Evolutionary conservation across 1,284 basidiomycete genomes (phyloP).

Genomic region (Rhodotorula glutinis): DNA sequence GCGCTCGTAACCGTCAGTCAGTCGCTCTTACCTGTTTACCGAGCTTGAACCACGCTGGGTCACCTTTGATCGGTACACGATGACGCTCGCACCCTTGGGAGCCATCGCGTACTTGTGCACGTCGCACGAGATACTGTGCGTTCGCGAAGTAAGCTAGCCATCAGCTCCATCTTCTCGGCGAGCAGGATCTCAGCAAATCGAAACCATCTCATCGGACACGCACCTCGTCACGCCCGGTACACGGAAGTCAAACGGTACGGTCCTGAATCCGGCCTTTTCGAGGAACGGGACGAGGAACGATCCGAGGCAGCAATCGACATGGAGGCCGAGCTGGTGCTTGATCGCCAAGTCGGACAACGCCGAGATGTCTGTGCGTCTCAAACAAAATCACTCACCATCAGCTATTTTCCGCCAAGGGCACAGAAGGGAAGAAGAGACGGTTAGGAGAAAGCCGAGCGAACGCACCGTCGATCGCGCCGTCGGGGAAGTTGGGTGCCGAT

Average conservation of each 20-base stretch:
- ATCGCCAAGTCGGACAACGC: constrained; percentile 73
- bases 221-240: constrained; percentile 71
- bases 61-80: constrained; percentile 69
- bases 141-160: neutral
- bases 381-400: no score
- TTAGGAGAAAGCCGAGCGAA: constrained; percentile 15
- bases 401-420: no score
- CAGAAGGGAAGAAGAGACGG: constrained; percentile 5
- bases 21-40: neutral
- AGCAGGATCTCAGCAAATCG: no score
- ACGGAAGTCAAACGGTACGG: constrained; percentile 71
- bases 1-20: neutral
- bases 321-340: constrained; percentile 73
- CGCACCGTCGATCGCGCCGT: constrained; percentile 72
- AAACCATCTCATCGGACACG: constrained; percentile 51
- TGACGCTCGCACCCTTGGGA: constrained; percentile 77
- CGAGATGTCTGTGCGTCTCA: constrained; percentile 88
- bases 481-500: constrained; percentile 73
- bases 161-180: neutral
- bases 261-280: constrained; percentile 54
- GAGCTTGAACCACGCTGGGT: neutral
- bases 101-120: constrained; percentile 69
- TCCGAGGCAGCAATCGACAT: constrained; percentile 83
- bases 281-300: constrained; percentile 90
- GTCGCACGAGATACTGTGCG: constrained; percentile 54